These are phyloP conservation scores for Claviceps sp. DNA, from an alignment of 2,329 filamentous ascomycete genomes.

Conservation along the genomic window DNA sequence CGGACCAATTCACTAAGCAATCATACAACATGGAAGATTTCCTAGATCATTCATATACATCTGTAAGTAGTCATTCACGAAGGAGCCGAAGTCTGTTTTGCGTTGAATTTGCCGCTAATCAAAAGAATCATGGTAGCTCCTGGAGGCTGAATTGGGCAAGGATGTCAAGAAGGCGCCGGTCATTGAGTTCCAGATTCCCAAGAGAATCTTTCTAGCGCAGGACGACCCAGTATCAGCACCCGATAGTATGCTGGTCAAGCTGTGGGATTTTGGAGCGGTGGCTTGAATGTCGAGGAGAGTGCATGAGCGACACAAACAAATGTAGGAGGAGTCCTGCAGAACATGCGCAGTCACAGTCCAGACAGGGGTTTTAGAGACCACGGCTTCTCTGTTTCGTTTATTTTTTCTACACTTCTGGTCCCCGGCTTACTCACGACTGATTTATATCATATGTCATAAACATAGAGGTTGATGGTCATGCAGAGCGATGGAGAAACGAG, in stretches of 20 bases:
- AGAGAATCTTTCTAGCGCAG: conserved; percentile 55
- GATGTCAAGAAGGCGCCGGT: conserved; percentile 76
- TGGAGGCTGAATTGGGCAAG: conserved; percentile 74
- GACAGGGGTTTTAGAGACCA: background rate
- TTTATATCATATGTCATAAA: too few species aligned
- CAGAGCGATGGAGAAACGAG: background rate
- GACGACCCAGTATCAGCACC: conserved; percentile 32
- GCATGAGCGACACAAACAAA: background rate
- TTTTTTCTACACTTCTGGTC: too few species aligned
- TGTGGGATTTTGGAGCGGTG: conserved; percentile 42
- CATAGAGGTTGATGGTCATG: background rate
- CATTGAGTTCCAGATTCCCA: conserved; percentile 88
- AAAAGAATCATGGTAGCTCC: conserved; percentile 37
- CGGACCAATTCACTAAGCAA: conserved; percentile 94
- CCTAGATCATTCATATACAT: conserved; percentile 81
- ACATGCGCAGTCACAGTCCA: too few species aligned
- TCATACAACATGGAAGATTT: conserved; percentile 96
- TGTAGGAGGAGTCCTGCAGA: background rate
- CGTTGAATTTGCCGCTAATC: background rate
- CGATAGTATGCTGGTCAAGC: conserved; percentile 42
- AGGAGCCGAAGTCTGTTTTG: background rate
- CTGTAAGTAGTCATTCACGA: conserved; percentile 38
- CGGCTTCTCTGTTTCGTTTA: too few species aligned
- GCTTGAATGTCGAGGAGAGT: background rate
- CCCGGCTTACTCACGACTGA: too few species aligned